Evolutionary conservation across 257 asterid species (phyloP).

Genomic region (Echium plantagineum): DNA sequence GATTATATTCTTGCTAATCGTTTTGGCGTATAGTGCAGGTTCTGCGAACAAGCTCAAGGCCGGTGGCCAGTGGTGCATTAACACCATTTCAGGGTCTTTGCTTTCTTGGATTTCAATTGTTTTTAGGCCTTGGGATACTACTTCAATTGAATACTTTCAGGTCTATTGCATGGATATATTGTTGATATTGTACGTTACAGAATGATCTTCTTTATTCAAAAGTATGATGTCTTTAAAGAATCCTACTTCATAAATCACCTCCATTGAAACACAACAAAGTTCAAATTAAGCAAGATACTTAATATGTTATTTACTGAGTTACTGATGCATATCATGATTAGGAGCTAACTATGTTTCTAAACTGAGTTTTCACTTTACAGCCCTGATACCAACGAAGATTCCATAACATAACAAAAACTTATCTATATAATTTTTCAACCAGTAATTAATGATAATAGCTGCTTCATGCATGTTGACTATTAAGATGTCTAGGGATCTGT

Average conservation of each 20-base stretch:
- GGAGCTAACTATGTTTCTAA: neutral
- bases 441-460: no score
- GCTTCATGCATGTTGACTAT: no score
- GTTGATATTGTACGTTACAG: neutral
- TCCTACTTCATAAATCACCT: neutral
- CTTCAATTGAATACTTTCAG: constrained; percentile 76
- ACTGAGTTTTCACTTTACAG: no score
- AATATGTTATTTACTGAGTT: neutral
- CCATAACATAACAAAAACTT: no score
- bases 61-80: constrained; percentile 75
- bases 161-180: constrained; percentile 20
- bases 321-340: neutral
- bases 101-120: constrained; percentile 82
- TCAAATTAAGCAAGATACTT: neutral
- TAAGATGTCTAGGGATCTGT: no score
- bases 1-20: neutral
- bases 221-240: neutral
- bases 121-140: constrained; percentile 84
- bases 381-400: no score
- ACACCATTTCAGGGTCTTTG: constrained; percentile 75
- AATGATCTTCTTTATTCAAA: neutral
- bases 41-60: constrained; percentile 78
- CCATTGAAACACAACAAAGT: neutral
- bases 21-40: constrained; percentile 49
- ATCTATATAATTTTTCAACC: no score